Evolutionary conservation across 2,329 filamentous ascomycete species (phyloP).

Genomic region (Stromatinia cepivora): DNA sequence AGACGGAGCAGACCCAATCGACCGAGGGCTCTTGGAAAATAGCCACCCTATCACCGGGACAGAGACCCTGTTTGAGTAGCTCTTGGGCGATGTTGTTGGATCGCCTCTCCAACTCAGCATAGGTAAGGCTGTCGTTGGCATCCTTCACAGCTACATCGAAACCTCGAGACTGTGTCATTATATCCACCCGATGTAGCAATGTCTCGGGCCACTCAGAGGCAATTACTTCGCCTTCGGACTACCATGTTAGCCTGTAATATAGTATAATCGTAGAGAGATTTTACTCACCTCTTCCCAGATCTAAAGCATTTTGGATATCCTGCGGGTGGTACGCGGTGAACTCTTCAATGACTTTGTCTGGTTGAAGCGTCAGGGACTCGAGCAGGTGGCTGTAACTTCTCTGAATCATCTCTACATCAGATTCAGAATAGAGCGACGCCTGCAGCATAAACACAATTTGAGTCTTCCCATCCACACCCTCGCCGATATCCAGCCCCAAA

Average conservation of each 20-base stretch:
- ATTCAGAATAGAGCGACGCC: too few relatives aligned
- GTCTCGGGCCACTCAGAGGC: constrained; percentile 12
- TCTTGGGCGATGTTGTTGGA: background rate
- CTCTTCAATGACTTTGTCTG: too few relatives aligned
- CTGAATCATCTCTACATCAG: too few relatives aligned
- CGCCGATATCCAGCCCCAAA: too few relatives aligned
- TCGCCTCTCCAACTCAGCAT: background rate
- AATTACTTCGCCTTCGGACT: background rate
- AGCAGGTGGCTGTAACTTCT: too few relatives aligned
- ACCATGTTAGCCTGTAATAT: background rate
- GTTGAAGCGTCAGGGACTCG: too few relatives aligned
- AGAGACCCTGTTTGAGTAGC: background rate
- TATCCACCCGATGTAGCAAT: constrained; percentile 9
- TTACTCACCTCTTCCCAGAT: constrained; percentile 27
- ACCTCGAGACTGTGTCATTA: background rate
- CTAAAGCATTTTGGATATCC: too few relatives aligned
- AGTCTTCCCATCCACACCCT: too few relatives aligned
- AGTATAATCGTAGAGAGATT: background rate
- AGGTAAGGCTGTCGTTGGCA: background rate
- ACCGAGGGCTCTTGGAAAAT: constrained; percentile 27
- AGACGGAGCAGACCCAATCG: constrained; percentile 39
- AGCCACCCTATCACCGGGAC: background rate
- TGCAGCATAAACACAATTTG: too few relatives aligned
- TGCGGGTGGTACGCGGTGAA: too few relatives aligned
- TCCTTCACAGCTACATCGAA: background rate